Base-by-base conservation (phyloP, 179 eudicot genomes). In the Amaranthus tricolor region DNA sequence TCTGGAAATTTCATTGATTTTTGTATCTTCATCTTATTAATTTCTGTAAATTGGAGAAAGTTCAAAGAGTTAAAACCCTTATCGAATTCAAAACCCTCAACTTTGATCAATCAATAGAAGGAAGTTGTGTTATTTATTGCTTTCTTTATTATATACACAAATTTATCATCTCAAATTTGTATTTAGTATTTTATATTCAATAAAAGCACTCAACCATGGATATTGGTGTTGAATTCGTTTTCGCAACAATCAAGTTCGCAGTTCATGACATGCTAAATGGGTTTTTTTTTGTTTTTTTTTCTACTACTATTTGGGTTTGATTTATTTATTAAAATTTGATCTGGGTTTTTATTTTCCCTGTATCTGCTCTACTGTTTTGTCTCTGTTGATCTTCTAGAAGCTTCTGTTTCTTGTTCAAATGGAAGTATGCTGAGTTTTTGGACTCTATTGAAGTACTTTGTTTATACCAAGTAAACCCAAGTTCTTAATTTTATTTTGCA, bases 311-410 rank as follows among this genome's bases (percentile, higher is more conserved):
- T 45, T 55, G 55, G 62, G n/a, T 74, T 70, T 6, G 62, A 11
- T 74, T 70, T 6, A 16, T 44, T 24, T 55, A 55, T 74, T 52
- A n/a, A 10, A 48, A 15, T 56, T 48, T 73, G 56, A 31, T 17
- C 24, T 69, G 73, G 73, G 47, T 24, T 70, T 40, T 40, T 55
- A 20, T 52, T 52, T 62, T 58, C 52, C 70, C 58, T 8, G 40
- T 43, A 51, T 61, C 53, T 74, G n/a, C 47, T 75, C 51, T 49
- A 57, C 14, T 68, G 8, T 69, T 75, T 76, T 76, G 74, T 68
- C 67, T 68, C 56, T 63, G 50, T 15, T 31, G 16, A 6, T 62
- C 31, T 62, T 62, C 45, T 63, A 63, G 49, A 63, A 63, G 67
- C 44, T 63, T 43, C 50, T 63, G 47, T 62, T 62, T 8, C 48